Conservation (phyloP, 176 grass and related monocot genomes). For the Aegilops umbellulata region DNA sequence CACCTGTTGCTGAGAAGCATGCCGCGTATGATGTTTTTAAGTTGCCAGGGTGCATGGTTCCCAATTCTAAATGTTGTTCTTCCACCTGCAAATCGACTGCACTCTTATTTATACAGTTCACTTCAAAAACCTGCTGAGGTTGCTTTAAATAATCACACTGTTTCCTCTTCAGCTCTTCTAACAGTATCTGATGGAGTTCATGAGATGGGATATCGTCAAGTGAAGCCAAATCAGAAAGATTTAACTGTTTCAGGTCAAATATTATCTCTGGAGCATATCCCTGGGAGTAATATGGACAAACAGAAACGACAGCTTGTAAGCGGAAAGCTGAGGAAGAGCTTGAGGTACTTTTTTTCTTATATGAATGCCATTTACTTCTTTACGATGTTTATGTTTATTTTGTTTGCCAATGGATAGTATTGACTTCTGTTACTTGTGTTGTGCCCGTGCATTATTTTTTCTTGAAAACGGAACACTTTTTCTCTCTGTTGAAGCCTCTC, state of each 20-base stretch:
- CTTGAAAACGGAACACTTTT: background rate
- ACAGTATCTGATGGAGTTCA: slow-evolving; percentile 29
- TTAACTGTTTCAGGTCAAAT: background rate
- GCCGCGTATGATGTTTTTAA: background rate
- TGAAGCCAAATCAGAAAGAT: no score
- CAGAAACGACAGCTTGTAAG: slow-evolving; percentile 20
- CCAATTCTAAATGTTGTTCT: slow-evolving; percentile 10
- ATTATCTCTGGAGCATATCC: slow-evolving; percentile 8
- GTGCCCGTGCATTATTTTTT: background rate
- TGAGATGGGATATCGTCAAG: background rate
- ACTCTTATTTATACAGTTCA: background rate
- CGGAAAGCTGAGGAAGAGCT: slow-evolving; percentile 58
- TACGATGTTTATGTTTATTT: background rate
- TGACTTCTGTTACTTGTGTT: background rate
- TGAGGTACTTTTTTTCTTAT: slow-evolving; percentile 45
- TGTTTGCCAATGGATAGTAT: background rate
- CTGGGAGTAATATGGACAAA: slow-evolving; percentile 31
- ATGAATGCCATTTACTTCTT: background rate
- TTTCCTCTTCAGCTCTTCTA: background rate
- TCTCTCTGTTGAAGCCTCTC: background rate
- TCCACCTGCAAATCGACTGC: background rate
- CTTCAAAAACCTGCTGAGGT: background rate
- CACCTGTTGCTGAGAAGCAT: background rate
- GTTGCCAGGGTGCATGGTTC: background rate
- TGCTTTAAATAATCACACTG: background rate